Base-by-base conservation (phyloP, 2,329 filamentous ascomycete genomes). In the Calonectria hongkongensis region DNA sequence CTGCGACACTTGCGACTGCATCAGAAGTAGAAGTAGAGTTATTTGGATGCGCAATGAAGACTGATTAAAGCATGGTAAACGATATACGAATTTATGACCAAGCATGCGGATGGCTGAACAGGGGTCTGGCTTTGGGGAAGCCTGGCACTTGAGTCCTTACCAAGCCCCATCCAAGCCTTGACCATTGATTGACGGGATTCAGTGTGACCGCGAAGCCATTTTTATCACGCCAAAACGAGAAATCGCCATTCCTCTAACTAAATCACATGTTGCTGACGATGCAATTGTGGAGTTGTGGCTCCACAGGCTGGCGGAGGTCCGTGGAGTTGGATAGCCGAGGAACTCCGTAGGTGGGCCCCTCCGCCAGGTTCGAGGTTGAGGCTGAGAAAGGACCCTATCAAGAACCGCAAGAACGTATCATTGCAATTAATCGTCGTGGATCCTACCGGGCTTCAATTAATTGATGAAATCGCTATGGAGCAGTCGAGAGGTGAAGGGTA, bases 171-270 rank as follows among this genome's bases (percentile, higher is more conserved):
- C n/a, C 13, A 2, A 12, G 16, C 18, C 21, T 18, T 12, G 9
- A 3, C 50, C 28, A 30, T 12, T 21, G 36, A n/a, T 9, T 25
- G 13, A 48, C 69, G 69, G 69, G 43, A 58, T 71, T 71, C 69
- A 64, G 69, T 18, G 16, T 28, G 64, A 71, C 25, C 28, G 21
- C 69, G 69, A 64, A 28, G 47, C 68, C 64, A 60, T 67, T 67
- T 67, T 50, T n/a, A 10, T 15, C 4, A 9, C 2, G 10, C 8
- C 18, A 15, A 18, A 60, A 27, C 25, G 3, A 9, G 9, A 2
- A 6, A 48, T 6, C 21, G 15, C n/a, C 9, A 8, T 33, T 4
- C 39, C 4, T 6, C 13, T 15, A 6, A 16, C 21, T 6, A 2
- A 7, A 10, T 6, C 10, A 2, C 2, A 4, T 27, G 13, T 41